phyloP scores from a whole-genome alignment of 2,329 filamentous ascomycete species.

The Monosporascus sp. region DNA sequence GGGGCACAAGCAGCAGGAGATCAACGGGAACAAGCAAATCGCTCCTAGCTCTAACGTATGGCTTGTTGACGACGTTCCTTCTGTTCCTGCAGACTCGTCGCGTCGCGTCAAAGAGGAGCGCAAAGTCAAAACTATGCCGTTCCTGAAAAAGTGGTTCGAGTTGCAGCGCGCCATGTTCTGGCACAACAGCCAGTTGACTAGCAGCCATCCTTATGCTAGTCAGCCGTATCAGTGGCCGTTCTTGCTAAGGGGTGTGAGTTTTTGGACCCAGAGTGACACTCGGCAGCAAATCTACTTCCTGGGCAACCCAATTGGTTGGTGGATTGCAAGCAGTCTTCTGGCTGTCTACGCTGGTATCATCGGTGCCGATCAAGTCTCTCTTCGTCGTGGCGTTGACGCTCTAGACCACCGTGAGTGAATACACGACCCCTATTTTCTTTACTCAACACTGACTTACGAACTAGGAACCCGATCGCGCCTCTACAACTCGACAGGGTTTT shows the following conservation, averaged over 20 bases:
- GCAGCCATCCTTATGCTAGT: constrained; percentile 92
- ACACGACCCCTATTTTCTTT: background rate
- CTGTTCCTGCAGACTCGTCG: constrained; percentile 63
- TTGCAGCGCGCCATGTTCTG: constrained; percentile 98
- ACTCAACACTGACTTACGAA: constrained; percentile 10
- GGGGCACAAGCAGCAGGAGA: constrained; percentile 95
- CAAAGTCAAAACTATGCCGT: constrained; percentile 78
- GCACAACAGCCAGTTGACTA: constrained; percentile 97
- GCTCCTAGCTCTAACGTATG: constrained; percentile 87
- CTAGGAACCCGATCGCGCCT: constrained; percentile 83
- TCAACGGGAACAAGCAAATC: constrained; percentile 98
- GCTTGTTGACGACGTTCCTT: constrained; percentile 89
- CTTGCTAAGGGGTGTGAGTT: constrained; percentile 92
- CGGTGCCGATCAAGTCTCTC: constrained; percentile 86
- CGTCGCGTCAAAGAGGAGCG: constrained; percentile 72
- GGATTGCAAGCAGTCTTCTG: constrained; percentile 86
- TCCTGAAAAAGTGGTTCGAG: constrained; percentile 93
- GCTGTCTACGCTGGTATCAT: constrained; percentile 92
- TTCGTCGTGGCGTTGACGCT: constrained; percentile 88
- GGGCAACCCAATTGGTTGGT: constrained; percentile 95
- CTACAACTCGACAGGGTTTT: constrained; percentile 98
- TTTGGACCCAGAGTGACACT: constrained; percentile 97
- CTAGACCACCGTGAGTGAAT: constrained; percentile 78
- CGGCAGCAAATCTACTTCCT: constrained; percentile 98
- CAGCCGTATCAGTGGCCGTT: constrained; percentile 98